Conservation (phyloP, 192 early-diverging fungal species). For the Mortierella antarctica region DNA sequence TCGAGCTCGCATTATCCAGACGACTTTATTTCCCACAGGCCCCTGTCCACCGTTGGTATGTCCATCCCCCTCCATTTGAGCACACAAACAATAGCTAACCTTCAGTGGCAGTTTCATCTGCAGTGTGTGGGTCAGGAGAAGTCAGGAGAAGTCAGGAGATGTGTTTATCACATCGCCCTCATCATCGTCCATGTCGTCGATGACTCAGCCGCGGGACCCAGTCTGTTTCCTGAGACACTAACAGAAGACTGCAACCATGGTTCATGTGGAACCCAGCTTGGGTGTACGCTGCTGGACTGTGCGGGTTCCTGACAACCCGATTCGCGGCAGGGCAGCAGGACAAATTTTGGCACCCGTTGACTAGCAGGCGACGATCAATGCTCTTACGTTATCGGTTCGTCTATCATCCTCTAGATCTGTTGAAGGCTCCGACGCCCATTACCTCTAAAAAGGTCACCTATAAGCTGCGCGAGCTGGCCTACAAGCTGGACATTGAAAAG, state of each 20-base stretch:
- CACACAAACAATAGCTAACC: too few species aligned
- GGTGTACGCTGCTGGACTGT: too few species aligned
- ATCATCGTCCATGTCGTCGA: too few species aligned
- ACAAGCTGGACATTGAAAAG: conserved; percentile 93
- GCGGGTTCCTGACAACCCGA: background rate
- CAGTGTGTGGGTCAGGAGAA: too few species aligned
- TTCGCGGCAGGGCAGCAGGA: background rate
- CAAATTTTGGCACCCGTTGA: background rate
- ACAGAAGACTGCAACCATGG: too few species aligned
- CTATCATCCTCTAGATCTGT: conserved; percentile 59
- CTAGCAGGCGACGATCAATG: background rate
- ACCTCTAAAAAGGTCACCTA: conserved; percentile 76
- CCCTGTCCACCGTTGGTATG: conserved; percentile 40
- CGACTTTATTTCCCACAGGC: conserved; percentile 46
- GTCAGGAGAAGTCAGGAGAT: too few species aligned
- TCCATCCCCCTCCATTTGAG: too few species aligned
- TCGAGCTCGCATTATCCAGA: conserved; percentile 45
- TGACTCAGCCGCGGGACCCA: too few species aligned
- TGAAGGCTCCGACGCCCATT: conserved; percentile 73
- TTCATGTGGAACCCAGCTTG: too few species aligned
- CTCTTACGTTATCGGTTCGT: background rate
- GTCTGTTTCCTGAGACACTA: too few species aligned
- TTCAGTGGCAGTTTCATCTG: too few species aligned
- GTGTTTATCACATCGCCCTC: too few species aligned
- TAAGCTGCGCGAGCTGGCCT: conserved; percentile 88